Evolutionary conservation across 2,329 filamentous ascomycete genomes (phyloP), one percentile per base, ranked within the genome.

Genomic region (Sordariomycetes sp.): DNA sequence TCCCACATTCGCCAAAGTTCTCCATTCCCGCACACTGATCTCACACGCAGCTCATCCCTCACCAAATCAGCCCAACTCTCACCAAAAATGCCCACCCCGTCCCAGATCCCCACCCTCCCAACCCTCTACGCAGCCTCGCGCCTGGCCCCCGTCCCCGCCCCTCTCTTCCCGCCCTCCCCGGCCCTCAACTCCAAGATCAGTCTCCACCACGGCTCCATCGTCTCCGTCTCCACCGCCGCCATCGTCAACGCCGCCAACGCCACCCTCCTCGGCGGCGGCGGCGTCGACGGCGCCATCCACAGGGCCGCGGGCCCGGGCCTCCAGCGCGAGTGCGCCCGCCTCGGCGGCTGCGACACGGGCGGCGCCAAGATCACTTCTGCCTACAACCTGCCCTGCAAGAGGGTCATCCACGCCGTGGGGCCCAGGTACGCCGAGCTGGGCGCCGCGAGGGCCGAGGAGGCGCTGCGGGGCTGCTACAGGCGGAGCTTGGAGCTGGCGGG

Each of bases 241-340:
- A 94, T 97, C 64, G 92, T 97, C 70, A 97, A 97, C 70, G 93
- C 94, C 1, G 93, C 94, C 52, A 97, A 97, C 70, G 73, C 72
- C 11, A 80, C 79, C 1, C 82, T 97, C 0, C 78, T 88, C 0
- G 91, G 92, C 58, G 94, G 94, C 57, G 90, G 91, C n/a, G 94
- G 94, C 40, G 91, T 97, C 18, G 88, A 92, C 67, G 88, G 87
- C 48, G 88, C 91, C 32, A 97, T 97, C 65, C 94, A 97, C 70
- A 72, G 79, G 34, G 90, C 87, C 48, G 93, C 94, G 1, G 94
- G 94, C 0, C 80, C 74, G 0, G 70, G 71, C 0, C 81, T 97
- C 0, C 62, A 85, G 22, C 67, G 75, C 10, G 93, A 94, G 74
- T 97, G 93, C 71, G 71, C 74, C n/a, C 79, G 70, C 0, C 77